Evolutionary conservation across 495 filamentous ascomycete species (phyloP), one percentile per base, ranked within the genome.

Genomic region (Chaetomidium leptoderma): DNA sequence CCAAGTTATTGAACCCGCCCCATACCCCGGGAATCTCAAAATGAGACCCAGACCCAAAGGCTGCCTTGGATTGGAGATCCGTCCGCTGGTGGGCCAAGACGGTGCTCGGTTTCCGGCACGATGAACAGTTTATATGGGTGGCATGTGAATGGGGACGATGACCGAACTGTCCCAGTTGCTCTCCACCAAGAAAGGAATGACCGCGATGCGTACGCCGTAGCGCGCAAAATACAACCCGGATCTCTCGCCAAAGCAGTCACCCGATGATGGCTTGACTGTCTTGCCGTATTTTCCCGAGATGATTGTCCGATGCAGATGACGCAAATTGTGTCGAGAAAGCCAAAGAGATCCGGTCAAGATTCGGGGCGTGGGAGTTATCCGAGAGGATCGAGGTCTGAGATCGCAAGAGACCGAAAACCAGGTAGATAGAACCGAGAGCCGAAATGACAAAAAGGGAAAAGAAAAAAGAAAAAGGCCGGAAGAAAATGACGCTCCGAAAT

Each of bases 391-490:
- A 49, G 19, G 17, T 49, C 45, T 45, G 45, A 49, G 33, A 29
- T 42, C 14, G 36, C 53, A 30, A 29, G 40, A 43, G 44, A 53
- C 44, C 44, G 24, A 42, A 30, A n/a, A 45, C 14, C 45, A 33
- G 19, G 52, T 27, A 35, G 27, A 19, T 21, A 40, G 10, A 44
- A 33, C 9, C 13, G 27, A 44, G 26, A 35, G 16, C 29, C 39
- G 52, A 43, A 23, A 33, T 35, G 49, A 53, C 40, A 23, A 21
- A 44, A 3, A 14, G 21, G 16, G 16, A 44, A 8, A 14, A 46
- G 57, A 39, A 37, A 35, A 45, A 27, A 55, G 52, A 40, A 61
- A 54, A 56, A 62, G 29, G 36, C 27, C 3, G 37, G 26, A 32
- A 24, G 7, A 14, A 23, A 8, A 50, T 51, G 33, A 58, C 29